These are phyloP conservation scores for Diplotaxis tenuifolia DNA, from an alignment of 345 rosid genomes.

Conservation along the genomic window DNA sequence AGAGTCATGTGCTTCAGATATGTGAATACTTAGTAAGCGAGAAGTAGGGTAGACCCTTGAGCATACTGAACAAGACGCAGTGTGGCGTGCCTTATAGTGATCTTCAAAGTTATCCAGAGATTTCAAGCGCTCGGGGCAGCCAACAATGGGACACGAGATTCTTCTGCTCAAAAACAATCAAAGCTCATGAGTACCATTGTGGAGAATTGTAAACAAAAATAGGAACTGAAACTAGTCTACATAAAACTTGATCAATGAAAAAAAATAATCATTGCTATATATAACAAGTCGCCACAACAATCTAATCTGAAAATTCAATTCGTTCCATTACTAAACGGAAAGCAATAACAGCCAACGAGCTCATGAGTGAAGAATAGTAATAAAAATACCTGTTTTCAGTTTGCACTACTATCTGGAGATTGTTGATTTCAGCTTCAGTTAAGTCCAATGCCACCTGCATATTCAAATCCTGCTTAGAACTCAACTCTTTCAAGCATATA, in stretches of 20 bases:
- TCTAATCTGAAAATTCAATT: neutral
- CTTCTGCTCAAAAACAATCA: constrained; percentile 50
- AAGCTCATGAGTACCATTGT: constrained; percentile 2
- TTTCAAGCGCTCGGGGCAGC: constrained; percentile 61
- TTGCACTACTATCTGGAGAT: constrained; percentile 48
- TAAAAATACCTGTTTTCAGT: constrained; percentile 55
- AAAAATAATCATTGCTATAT: neutral
- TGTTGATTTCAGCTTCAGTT: constrained; percentile 60
- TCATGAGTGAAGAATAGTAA: constrained; percentile 2
- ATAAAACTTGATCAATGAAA: neutral
- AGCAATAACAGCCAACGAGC: constrained; percentile 8
- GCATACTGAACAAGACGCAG: constrained; percentile 93
- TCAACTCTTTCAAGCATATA: neutral
- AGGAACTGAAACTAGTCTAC: neutral
- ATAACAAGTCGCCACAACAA: neutral
- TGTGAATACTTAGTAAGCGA: constrained; percentile 72
- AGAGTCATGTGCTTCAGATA: constrained; percentile 91
- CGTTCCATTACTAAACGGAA: neutral
- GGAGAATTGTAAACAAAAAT: neutral
- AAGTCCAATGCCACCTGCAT: constrained; percentile 74
- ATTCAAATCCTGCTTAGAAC: constrained; percentile 3
- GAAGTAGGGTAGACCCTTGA: constrained; percentile 85
- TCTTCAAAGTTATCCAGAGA: constrained; percentile 82
- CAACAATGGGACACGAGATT: constrained; percentile 78
- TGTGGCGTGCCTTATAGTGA: constrained; percentile 78